A percentile compares a stretch with the other conserved stretches of the same genome.
Evolutionary conservation across 805 yeast genomes (phyloP).

Genomic region (Debaryomyces prosopidis): DNA sequence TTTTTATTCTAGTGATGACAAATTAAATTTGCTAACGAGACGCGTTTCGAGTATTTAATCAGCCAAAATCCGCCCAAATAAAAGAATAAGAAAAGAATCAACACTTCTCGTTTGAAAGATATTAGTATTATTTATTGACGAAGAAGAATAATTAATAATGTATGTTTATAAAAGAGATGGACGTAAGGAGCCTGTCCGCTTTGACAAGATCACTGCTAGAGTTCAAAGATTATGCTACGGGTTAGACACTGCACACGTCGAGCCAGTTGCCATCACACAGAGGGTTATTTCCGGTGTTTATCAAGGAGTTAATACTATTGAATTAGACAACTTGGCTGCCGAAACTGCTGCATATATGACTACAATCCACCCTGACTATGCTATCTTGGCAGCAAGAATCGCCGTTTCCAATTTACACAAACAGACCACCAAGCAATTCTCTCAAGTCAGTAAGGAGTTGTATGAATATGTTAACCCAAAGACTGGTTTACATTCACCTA

Average conservation of each 20-base stretch:
- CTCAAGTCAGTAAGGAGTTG: constrained; percentile 71
- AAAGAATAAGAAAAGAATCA: background rate
- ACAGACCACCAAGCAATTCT: constrained; percentile 85
- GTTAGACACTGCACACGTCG: constrained; percentile 86
- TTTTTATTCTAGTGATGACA: constrained; percentile 2
- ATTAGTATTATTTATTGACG: background rate
- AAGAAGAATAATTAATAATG: constrained; percentile 44
- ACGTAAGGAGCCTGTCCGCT: constrained; percentile 89
- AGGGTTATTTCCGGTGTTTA: constrained; percentile 94
- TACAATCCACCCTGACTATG: constrained; percentile 97
- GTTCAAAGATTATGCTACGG: constrained; percentile 94
- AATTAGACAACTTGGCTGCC: constrained; percentile 70
- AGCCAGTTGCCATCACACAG: constrained; percentile 94
- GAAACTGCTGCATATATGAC: constrained; percentile 98
- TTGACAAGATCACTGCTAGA: constrained; percentile 92
- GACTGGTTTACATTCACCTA: constrained; percentile 57
- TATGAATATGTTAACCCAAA: constrained; percentile 81
- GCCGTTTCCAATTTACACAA: constrained; percentile 94
- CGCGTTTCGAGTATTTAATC: constrained; percentile 2
- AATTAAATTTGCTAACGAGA: constrained; percentile 1
- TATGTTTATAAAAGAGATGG: constrained; percentile 92
- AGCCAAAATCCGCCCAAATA: background rate
- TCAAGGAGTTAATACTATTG: constrained; percentile 94
- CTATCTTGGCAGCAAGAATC: constrained; percentile 90
- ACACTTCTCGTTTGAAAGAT: background rate